A percentile compares a stretch with the other conserved stretches of the same genome.
These are phyloP conservation scores for Phaseolus coccineus DNA, from an alignment of 331 rosid genomes.

Conservation along the genomic window DNA sequence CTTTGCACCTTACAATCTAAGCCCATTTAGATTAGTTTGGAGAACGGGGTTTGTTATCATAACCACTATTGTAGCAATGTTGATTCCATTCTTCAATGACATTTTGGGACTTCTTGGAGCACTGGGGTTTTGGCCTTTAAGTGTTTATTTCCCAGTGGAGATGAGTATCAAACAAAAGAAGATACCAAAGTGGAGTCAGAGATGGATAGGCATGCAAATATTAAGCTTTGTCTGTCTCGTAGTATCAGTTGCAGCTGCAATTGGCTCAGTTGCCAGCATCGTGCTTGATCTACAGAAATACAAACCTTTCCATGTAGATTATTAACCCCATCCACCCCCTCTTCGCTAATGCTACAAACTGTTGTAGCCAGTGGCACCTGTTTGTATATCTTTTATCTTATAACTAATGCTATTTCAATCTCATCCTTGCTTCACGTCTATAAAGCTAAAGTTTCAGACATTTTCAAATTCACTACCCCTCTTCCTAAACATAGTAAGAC, in stretches of 20 bases:
- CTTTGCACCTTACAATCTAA: slow-evolving; percentile 41
- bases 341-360: neutral
- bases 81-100: slow-evolving; percentile 65
- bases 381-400: neutral
- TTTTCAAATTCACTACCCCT: neutral
- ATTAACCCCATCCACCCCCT: neutral
- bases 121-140: slow-evolving; percentile 63
- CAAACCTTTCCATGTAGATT: slow-evolving; percentile 43
- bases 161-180: slow-evolving; percentile 55
- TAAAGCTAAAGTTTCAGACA: neutral
- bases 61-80: slow-evolving; percentile 56
- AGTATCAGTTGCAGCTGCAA: slow-evolving; percentile 46
- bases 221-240: slow-evolving; percentile 46
- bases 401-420: neutral
- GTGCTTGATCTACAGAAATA: slow-evolving; percentile 43
- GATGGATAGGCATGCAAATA: slow-evolving; percentile 49
- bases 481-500: neutral
- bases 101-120: slow-evolving; percentile 62
- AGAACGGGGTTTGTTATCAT: slow-evolving; percentile 52
- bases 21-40: slow-evolving; percentile 48
- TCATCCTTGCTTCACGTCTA: neutral
- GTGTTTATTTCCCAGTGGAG: slow-evolving; percentile 57
- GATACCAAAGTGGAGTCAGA: slow-evolving; percentile 53
- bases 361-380: neutral
- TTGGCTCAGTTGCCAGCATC: slow-evolving; percentile 54